A percentile compares a stretch with the other conserved stretches of the same genome.
Evolutionary conservation across 805 yeast species (phyloP).

Genomic region (Yarrowia divulgata): DNA sequence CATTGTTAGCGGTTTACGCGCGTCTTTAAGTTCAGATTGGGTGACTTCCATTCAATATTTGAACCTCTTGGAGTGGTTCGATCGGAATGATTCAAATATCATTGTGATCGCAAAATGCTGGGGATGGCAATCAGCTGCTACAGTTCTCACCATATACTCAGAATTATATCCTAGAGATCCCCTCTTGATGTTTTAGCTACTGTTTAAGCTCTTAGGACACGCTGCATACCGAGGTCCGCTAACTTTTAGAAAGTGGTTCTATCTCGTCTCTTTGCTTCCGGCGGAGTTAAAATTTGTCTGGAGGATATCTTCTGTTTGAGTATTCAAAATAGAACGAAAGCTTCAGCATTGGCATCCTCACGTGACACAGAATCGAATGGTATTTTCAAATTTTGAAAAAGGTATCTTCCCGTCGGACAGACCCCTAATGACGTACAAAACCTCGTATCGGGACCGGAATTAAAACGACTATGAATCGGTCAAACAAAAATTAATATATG

Average conservation of each 20-base stretch:
- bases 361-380: neutral
- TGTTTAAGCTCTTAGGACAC: neutral
- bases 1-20: too few relatives aligned
- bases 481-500: neutral
- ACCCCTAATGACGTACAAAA: neutral
- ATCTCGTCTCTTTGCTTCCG: conserved; percentile 14
- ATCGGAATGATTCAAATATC: neutral
- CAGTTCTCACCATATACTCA: neutral
- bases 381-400: neutral
- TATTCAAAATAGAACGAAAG: too few relatives aligned
- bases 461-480: neutral
- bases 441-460: neutral
- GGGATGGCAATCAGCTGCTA: neutral
- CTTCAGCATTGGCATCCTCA: neutral
- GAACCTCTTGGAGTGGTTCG: neutral
- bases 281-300: neutral
- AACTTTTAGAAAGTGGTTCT: neutral
- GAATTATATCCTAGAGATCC: neutral
- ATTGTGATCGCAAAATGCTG: neutral
- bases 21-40: neutral
- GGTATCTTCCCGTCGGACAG: too few relatives aligned
- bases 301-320: too few relatives aligned
- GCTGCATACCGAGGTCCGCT: conserved; percentile 1
- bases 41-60: neutral
- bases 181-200: neutral